Base-by-base conservation (phyloP, 108 stramenopile genomes). In the Asterionellopsis glacialis region DNA sequence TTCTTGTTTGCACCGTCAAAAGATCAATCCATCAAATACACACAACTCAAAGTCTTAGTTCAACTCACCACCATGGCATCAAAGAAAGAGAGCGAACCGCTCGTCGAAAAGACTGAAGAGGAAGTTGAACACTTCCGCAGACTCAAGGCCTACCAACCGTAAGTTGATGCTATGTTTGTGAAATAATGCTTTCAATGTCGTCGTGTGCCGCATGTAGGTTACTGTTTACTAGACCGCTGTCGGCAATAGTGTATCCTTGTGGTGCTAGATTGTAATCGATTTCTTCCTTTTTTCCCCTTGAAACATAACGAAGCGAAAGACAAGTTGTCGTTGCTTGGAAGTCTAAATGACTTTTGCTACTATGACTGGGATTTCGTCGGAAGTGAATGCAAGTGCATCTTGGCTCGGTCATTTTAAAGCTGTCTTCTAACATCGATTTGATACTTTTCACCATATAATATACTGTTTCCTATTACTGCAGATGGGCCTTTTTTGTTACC, bases 401-500 rank as follows among this genome's bases (percentile, higher is more conserved):
- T n/a, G n/a, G 12, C 38, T 55, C 60, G 57, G 42, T 53, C 49
- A 33, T 52, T 45, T 69, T 49, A 18, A 56, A 27, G 15, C 19
- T 21, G 40, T 50, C 39, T 57, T 58, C 12, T 9, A 59, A 59
- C 47, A 27, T 39, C 6, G 47, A 52, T 21, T 26, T 45, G 14
- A 57, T 21, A 57, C 33, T 2, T 33, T 33, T 7, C 44, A n/a
- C n/a, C n/a, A n/a, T n/a, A n/a, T n/a, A n/a, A n/a, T n/a, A n/a
- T n/a, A 55, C 49, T 54, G 16, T 19, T 67, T 18, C 39, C 38
- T 23, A 23, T 6, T 56, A 10, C 18, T 45, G 26, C 71, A 93
- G 90, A 51, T 91, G 86, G 83, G 93, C 93, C 26, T 96, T 92
- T 75, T 90, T 94, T 59, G 87, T 94, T 7, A 96, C 95, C 40